Evolutionary conservation across 768 basidiomycete genomes (phyloP).

Genomic region (Astraeus odoratus): DNA sequence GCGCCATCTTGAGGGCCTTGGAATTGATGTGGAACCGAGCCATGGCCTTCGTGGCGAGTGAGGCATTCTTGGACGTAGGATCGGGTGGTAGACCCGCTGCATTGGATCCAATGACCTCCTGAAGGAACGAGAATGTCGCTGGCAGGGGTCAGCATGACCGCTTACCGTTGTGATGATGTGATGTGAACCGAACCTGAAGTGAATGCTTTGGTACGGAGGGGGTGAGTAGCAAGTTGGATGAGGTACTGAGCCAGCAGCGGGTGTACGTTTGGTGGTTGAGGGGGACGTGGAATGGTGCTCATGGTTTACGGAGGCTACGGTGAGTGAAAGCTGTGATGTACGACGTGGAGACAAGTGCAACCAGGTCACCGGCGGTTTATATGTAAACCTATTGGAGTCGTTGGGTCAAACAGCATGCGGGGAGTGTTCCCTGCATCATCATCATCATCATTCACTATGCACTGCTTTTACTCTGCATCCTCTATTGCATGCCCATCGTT

Average conservation of each 20-base stretch:
- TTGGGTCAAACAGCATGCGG: too few species aligned
- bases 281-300: slow-evolving; percentile 25
- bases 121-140: slow-evolving; percentile 58
- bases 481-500: too few species aligned
- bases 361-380: too few species aligned
- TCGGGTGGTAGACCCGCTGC: slow-evolving; percentile 54
- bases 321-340: neutral
- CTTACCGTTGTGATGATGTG: neutral
- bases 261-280: slow-evolving; percentile 18
- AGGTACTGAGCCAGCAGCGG: slow-evolving; percentile 68
- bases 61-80: slow-evolving; percentile 45
- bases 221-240: slow-evolving; percentile 55
- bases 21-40: slow-evolving; percentile 53
- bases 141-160: neutral
- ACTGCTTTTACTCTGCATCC: too few species aligned
- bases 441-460: neutral
- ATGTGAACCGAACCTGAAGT: slow-evolving; percentile 50
- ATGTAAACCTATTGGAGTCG: too few species aligned
- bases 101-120: slow-evolving; percentile 76
- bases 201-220: slow-evolving; percentile 73
- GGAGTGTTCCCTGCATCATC: neutral
- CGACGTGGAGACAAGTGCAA: neutral
- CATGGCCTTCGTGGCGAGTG: slow-evolving; percentile 44
- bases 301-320: slow-evolving; percentile 25
- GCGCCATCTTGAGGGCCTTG: slow-evolving; percentile 76